A percentile compares a stretch with the other conserved stretches of the same genome.
Evolutionary conservation across 1,284 basidiomycete species (phyloP).

Genomic region (Tylopilus sp.): DNA sequence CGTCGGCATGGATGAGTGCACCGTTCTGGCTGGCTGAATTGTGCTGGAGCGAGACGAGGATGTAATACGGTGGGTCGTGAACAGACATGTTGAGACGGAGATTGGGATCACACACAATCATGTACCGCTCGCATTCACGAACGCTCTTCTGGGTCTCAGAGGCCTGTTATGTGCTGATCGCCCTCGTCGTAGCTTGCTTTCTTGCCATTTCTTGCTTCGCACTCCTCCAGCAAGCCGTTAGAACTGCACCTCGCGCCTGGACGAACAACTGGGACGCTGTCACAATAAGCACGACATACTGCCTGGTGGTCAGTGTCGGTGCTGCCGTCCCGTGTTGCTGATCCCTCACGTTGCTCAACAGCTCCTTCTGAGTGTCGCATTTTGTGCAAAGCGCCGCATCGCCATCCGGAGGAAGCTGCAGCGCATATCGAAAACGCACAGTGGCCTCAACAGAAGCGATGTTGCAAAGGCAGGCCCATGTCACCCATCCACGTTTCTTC

Average conservation of each 20-base stretch:
- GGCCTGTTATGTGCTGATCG: constrained; percentile 47
- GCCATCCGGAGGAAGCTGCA: constrained; percentile 59
- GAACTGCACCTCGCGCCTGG: constrained; percentile 55
- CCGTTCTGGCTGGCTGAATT: constrained; percentile 32
- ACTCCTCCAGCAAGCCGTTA: constrained; percentile 65
- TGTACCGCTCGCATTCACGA: constrained; percentile 22
- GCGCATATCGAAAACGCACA: constrained; percentile 69
- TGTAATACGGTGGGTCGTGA: constrained; percentile 50
- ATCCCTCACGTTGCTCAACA: constrained; percentile 34
- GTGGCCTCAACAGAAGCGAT: constrained; percentile 58
- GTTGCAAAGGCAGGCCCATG: constrained; percentile 63
- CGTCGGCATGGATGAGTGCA: constrained; percentile 61
- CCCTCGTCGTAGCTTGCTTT: constrained; percentile 52
- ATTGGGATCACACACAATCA: too few species aligned
- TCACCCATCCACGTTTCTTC: background rate
- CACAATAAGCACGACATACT: constrained; percentile 62
- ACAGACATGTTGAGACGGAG: constrained; percentile 13
- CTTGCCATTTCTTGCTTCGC: constrained; percentile 59
- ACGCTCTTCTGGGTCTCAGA: constrained; percentile 27
- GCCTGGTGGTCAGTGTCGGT: constrained; percentile 50
- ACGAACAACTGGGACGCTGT: constrained; percentile 60
- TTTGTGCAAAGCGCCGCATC: constrained; percentile 65
- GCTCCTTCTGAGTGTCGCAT: constrained; percentile 47
- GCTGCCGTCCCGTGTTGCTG: background rate
- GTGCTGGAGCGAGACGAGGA: constrained; percentile 48